Percentiles rank a stretch among this genome's conserved stretches.
These are phyloP conservation scores for Paratinospora sagittata DNA, from an alignment of 164 flowering plant species.

Conservation along the genomic window DNA sequence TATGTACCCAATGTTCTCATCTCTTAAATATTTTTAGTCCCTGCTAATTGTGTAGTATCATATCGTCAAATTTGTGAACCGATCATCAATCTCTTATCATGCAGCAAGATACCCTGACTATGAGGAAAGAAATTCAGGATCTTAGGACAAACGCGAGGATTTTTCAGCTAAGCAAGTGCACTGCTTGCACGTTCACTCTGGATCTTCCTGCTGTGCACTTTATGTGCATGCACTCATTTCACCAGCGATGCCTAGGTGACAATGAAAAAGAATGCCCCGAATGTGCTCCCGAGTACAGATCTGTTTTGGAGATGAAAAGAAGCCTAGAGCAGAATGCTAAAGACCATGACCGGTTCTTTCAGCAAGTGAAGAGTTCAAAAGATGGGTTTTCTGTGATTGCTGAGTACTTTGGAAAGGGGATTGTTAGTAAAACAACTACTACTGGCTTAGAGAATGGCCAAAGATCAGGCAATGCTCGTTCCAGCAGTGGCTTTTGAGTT, in stretches of 20 bases:
- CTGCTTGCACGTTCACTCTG: constrained; percentile 94
- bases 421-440: constrained; percentile 79
- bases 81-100: constrained; percentile 8
- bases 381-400: constrained; percentile 98
- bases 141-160: constrained; percentile 94
- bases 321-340: constrained; percentile 78
- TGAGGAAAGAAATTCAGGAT: constrained; percentile 95
- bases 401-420: constrained; percentile 90
- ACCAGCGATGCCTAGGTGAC: constrained; percentile 94
- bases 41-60: too few species aligned
- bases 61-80: neutral
- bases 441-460: constrained; percentile 27
- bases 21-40: too few species aligned
- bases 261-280: constrained; percentile 96
- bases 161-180: constrained; percentile 98
- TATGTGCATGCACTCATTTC: constrained; percentile 99
- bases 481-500: constrained; percentile 33
- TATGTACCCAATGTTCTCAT: too few species aligned
- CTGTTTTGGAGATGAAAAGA: constrained; percentile 82
- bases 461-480: constrained; percentile 27
- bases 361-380: constrained; percentile 70
- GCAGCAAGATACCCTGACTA: constrained; percentile 76
- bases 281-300: constrained; percentile 89
- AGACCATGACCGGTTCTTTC: constrained; percentile 75
- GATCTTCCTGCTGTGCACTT: constrained; percentile 99